Evolutionary conservation across 1,284 basidiomycete genomes (phyloP).

Genomic region (Takashimella tepidaria): DNA sequence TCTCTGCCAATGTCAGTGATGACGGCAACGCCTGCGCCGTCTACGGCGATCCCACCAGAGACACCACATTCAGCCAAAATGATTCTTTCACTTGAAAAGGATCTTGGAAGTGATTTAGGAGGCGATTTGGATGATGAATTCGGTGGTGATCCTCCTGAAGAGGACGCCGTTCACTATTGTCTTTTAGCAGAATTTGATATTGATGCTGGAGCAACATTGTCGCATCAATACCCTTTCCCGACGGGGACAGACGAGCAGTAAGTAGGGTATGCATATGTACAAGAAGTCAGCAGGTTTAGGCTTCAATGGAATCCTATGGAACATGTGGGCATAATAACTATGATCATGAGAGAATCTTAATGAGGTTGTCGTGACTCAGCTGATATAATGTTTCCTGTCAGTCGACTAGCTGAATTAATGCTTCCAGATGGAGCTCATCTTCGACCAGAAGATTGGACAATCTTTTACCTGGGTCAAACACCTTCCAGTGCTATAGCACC

Average conservation of each 20-base stretch:
- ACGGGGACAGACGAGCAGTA: conserved; percentile 88
- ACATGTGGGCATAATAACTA: too few species aligned
- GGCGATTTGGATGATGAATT: conserved; percentile 7
- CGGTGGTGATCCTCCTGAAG: conserved; percentile 13
- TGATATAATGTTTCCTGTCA: conserved; percentile 47
- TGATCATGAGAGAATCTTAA: too few species aligned
- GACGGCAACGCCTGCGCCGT: background rate
- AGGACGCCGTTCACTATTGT: conserved; percentile 80
- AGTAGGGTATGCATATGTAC: conserved; percentile 37
- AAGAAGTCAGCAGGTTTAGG: too few species aligned
- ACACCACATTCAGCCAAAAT: background rate
- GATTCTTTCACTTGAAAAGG: conserved; percentile 7
- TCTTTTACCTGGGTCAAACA: conserved; percentile 95
- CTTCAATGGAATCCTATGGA: too few species aligned
- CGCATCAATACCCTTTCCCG: conserved; percentile 89
- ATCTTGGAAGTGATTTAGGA: conserved; percentile 19
- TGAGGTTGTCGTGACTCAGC: too few species aligned
- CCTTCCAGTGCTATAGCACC: conserved; percentile 77
- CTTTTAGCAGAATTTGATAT: conserved; percentile 95
- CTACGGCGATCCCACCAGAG: background rate
- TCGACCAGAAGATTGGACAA: conserved; percentile 93
- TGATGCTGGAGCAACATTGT: conserved; percentile 79
- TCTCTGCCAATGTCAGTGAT: background rate
- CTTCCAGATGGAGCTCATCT: conserved; percentile 95
- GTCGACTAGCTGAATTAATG: conserved; percentile 94